These are phyloP conservation scores for Allomyces macrogynus DNA, from an alignment of 192 early-diverging fungal genomes.

Conservation along the genomic window DNA sequence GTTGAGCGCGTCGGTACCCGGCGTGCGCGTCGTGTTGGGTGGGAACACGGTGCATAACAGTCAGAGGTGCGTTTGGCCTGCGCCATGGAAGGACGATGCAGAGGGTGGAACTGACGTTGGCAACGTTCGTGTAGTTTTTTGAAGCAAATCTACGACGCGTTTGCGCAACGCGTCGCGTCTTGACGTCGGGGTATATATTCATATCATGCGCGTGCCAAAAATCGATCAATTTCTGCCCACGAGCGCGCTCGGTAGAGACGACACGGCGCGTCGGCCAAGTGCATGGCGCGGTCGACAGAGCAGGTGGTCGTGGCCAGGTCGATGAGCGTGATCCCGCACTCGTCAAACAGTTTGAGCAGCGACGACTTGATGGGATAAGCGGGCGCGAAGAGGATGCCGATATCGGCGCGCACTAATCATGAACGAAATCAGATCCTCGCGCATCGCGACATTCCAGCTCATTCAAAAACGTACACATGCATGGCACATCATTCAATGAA, in stretches of 20 bases:
- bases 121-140: conserved; percentile 5
- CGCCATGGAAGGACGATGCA: too few species aligned
- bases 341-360: not conserved
- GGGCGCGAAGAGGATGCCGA: not conserved
- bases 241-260: not conserved
- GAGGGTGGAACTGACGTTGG: conserved; percentile 1
- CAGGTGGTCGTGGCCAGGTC: not conserved
- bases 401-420: not conserved
- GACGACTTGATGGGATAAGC: not conserved
- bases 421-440: too few species aligned
- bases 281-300: not conserved
- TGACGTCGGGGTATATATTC: not conserved
- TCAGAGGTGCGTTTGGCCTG: conserved; percentile 22
- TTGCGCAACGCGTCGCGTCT: not conserved
- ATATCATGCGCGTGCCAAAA: not conserved
- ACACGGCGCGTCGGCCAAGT: not conserved
- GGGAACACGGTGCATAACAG: conserved; percentile 77
- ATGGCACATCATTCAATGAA: not conserved
- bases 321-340: not conserved
- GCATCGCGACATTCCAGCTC: too few species aligned
- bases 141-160: conserved; percentile 10
- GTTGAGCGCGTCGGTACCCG: conserved; percentile 61
- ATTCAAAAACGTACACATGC: not conserved
- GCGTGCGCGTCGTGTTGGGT: conserved; percentile 69
- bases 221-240: not conserved